These are phyloP conservation scores for Crithidia brevicula DNA, from an alignment of 208 protist species.

Conservation along the genomic window DNA sequence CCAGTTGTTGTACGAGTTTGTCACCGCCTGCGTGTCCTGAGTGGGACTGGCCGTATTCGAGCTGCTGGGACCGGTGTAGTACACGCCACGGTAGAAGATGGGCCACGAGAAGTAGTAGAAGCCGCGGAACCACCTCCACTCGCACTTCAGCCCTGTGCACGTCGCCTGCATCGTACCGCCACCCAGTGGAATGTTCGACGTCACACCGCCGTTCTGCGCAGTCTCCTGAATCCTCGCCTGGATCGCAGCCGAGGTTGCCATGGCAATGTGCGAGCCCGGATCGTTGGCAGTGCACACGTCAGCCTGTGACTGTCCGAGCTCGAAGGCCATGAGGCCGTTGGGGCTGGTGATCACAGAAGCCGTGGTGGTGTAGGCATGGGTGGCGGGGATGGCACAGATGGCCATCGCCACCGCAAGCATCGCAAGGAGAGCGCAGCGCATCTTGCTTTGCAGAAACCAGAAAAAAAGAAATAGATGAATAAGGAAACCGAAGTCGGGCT, in stretches of 20 bases:
- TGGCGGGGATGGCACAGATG: slow-evolving; percentile 15
- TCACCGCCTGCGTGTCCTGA: slow-evolving; percentile 6
- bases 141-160: slow-evolving; percentile 38
- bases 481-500: no score
- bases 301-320: not conserved
- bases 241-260: slow-evolving; percentile 49
- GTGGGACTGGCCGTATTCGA: slow-evolving; percentile 1
- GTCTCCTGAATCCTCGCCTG: slow-evolving; percentile 25
- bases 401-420: not conserved
- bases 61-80: slow-evolving; percentile 36
- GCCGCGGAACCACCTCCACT: slow-evolving; percentile 57
- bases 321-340: slow-evolving; percentile 12
- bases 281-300: slow-evolving; percentile 18
- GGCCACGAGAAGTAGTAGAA: slow-evolving; percentile 38
- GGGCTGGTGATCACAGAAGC: slow-evolving; percentile 20
- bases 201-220: slow-evolving; percentile 17
- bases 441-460: not conserved
- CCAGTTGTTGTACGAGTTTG: slow-evolving; percentile 38
- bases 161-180: slow-evolving; percentile 38
- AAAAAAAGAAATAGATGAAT: no score
- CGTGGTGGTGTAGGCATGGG: slow-evolving; percentile 48
- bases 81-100: slow-evolving; percentile 51
- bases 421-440: not conserved
- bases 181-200: slow-evolving; percentile 39
- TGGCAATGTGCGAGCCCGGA: slow-evolving; percentile 44